These are phyloP conservation scores for Roridomyces roridus DNA, from an alignment of 768 basidiomycete genomes.

Conservation along the genomic window DNA sequence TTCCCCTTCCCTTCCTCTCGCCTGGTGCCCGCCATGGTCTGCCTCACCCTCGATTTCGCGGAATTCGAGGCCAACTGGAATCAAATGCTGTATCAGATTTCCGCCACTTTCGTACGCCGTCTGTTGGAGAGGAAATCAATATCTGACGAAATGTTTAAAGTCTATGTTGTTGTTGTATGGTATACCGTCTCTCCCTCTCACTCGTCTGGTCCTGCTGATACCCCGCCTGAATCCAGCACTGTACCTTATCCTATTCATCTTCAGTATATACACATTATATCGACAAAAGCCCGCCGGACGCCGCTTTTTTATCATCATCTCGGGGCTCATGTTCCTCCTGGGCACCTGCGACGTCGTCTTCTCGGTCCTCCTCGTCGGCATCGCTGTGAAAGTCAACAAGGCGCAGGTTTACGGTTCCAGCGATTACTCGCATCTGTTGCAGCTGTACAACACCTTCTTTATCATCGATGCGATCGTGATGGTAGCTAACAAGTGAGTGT, in stretches of 20 bases:
- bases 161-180: constrained; percentile 10
- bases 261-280: constrained; percentile 8
- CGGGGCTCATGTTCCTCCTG: constrained; percentile 7
- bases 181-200: background rate
- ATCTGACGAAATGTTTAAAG: background rate
- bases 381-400: constrained; percentile 6
- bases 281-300: constrained; percentile 2
- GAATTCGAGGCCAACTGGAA: constrained; percentile 10
- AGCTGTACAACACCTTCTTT: background rate
- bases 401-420: background rate
- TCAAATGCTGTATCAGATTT: constrained; percentile 13
- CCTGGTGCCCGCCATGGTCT: constrained; percentile 2
- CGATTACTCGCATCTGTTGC: background rate
- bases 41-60: constrained; percentile 2
- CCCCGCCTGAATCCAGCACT: background rate
- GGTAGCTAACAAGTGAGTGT: constrained; percentile 10
- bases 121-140: background rate
- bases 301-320: constrained; percentile 4
- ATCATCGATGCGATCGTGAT: constrained; percentile 2
- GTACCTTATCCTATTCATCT: constrained; percentile 3
- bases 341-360: constrained; percentile 1
- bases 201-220: background rate
- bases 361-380: background rate
- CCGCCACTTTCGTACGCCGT: constrained; percentile 6
- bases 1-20: constrained; percentile 3